phyloP scores from a whole-genome alignment of 2,329 filamentous ascomycete species.

The Huntiella decipiens region DNA sequence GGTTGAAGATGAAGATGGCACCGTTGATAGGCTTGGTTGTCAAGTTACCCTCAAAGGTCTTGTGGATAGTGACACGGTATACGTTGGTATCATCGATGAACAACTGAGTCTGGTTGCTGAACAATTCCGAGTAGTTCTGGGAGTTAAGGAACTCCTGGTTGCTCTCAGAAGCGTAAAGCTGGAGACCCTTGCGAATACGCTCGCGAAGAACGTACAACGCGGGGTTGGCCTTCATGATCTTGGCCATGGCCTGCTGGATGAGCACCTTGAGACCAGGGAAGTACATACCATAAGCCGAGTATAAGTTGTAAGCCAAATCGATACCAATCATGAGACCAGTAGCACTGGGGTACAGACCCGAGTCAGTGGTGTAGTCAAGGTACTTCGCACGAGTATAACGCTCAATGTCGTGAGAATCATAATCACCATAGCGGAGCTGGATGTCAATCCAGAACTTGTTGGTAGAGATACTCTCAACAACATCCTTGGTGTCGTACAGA shows the following conservation, averaged over 20 bases:
- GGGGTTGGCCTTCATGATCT: conserved; percentile 99
- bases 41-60: conserved; percentile 97
- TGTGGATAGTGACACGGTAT: conserved; percentile 97
- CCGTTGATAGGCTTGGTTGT: conserved; percentile 99
- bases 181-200: conserved; percentile 94
- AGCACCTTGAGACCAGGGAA: conserved; percentile 94
- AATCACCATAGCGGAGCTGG: conserved; percentile 89
- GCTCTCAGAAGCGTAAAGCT: conserved; percentile 93
- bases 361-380: conserved; percentile 95
- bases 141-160: conserved; percentile 99
- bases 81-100: conserved; percentile 99
- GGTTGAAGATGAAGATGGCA: conserved; percentile 99
- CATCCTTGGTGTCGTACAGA: conserved; percentile 89
- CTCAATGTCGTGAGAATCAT: conserved; percentile 97
- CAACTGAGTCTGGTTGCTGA: conserved; percentile 96
- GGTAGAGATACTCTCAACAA: conserved; percentile 79
- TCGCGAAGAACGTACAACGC: conserved; percentile 90
- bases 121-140: conserved; percentile 96
- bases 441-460: conserved; percentile 99
- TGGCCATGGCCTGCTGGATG: conserved; percentile 95
- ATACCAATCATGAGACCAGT: conserved; percentile 97
- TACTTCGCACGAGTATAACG: conserved; percentile 96
- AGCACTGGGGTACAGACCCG: conserved; percentile 93
- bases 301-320: conserved; percentile 93
- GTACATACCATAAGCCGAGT: conserved; percentile 95